Evolutionary conservation across 345 rosid genomes (phyloP).

Genomic region (Ceriops tagal): DNA sequence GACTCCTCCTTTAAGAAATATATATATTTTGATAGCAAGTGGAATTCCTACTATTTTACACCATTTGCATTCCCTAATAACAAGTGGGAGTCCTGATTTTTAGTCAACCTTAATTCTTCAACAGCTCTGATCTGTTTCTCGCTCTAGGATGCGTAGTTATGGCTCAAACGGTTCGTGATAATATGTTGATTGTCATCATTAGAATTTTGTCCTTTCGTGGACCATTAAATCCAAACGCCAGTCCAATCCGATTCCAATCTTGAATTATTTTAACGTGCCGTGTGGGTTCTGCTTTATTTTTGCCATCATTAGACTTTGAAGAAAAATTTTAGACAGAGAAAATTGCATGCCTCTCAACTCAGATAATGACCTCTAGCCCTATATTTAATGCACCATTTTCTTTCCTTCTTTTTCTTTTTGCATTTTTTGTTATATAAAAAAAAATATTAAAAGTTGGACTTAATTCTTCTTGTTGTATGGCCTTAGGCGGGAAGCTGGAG

Average conservation of each 20-base stretch:
- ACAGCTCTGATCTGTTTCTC: slow-evolving; percentile 8
- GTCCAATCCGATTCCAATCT: neutral
- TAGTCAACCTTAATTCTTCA: neutral
- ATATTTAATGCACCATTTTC: neutral
- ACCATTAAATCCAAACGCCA: slow-evolving; percentile 12
- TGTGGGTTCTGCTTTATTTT: slow-evolving; percentile 15
- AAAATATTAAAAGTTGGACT: neutral
- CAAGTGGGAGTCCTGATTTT: slow-evolving; percentile 1
- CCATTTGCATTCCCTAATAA: no score
- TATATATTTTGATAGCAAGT: no score
- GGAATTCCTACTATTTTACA: no score
- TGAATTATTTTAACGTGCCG: neutral
- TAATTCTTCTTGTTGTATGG: neutral
- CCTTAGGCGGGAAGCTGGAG: slow-evolving; percentile 32
- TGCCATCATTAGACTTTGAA: slow-evolving; percentile 20
- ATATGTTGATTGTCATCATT: slow-evolving; percentile 5
- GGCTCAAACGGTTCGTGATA: slow-evolving; percentile 17
- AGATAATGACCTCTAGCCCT: neutral
- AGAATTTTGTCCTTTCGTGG: neutral
- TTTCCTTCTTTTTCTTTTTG: neutral
- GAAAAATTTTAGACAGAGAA: slow-evolving; percentile 12
- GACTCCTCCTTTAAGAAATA: no score
- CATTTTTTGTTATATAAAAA: neutral
- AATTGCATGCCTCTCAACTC: slow-evolving; percentile 1
- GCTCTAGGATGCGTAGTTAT: neutral